Evolutionary conservation across 2,329 filamentous ascomycete genomes (phyloP).

Genomic region (Penicillium sp.): DNA sequence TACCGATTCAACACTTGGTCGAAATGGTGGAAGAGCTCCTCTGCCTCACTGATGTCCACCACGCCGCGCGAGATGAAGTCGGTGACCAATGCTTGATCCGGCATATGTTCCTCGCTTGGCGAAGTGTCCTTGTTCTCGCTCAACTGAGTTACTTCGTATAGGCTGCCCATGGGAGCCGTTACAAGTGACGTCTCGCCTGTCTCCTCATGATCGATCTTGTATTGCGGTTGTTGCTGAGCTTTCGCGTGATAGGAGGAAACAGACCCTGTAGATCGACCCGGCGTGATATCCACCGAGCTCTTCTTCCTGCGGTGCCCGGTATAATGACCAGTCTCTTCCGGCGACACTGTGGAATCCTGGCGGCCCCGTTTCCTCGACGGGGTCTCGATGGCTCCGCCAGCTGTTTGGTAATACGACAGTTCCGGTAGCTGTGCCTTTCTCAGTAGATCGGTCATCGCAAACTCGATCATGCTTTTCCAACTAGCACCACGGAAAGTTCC

Average conservation of each 20-base stretch:
- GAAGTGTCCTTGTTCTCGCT: conserved; percentile 33
- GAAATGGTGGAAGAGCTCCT: conserved; percentile 39
- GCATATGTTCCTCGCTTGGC: conserved; percentile 26
- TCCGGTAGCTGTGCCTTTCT: conserved; percentile 34
- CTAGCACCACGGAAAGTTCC: conserved; percentile 13
- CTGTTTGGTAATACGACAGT: conserved; percentile 33
- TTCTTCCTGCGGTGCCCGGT: conserved; percentile 15
- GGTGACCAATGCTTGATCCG: conserved; percentile 33
- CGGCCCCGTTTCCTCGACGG: conserved; percentile 27
- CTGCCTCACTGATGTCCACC: conserved; percentile 39
- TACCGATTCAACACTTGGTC: conserved; percentile 39
- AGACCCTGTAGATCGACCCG: conserved; percentile 11
- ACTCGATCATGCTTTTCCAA: conserved; percentile 36
- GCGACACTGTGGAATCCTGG: conserved; percentile 30
- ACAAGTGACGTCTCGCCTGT: conserved; percentile 32
- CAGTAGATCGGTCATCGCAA: conserved; percentile 35
- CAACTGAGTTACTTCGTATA: conserved; percentile 46
- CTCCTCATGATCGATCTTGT: conserved; percentile 33
- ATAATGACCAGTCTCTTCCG: conserved; percentile 22
- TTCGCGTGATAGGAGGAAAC: conserved; percentile 21
- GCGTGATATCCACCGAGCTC: conserved; percentile 11
- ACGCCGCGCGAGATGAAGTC: conserved; percentile 49
- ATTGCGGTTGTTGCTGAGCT: conserved; percentile 26
- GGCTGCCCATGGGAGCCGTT: conserved; percentile 43
- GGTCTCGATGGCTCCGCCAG: conserved; percentile 25